phyloP scores from a whole-genome alignment of 1,284 basidiomycete genomes.

The Pseudozyma tsukubaensis region DNA sequence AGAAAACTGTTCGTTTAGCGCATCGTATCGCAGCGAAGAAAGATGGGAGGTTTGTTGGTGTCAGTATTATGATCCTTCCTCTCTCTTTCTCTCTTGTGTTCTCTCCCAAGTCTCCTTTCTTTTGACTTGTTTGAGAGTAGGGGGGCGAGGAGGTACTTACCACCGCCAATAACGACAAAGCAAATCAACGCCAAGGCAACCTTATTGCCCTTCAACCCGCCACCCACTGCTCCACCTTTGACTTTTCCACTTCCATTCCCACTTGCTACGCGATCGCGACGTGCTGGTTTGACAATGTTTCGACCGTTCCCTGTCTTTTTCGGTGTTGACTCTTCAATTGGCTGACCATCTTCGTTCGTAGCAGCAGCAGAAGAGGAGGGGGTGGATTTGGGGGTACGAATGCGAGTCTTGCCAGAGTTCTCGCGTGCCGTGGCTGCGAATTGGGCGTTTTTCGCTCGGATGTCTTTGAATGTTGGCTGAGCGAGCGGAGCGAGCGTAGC shows the following conservation, averaged over 20 bases:
- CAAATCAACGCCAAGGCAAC: conserved; percentile 29
- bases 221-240: conserved; percentile 26
- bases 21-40: too few relatives aligned
- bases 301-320: neutral
- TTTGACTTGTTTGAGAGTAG: too few relatives aligned
- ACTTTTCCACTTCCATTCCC: conserved; percentile 8
- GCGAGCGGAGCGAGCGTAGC: neutral
- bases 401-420: conserved; percentile 40
- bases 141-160: conserved; percentile 24
- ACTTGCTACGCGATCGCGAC: conserved; percentile 1
- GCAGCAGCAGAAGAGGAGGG: too few relatives aligned
- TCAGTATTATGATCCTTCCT: neutral
- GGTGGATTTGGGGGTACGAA: conserved; percentile 11
- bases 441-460: conserved; percentile 39
- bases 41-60: too few relatives aligned
- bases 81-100: neutral
- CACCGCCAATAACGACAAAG: conserved; percentile 52
- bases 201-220: conserved; percentile 15
- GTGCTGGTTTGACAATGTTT: conserved; percentile 32
- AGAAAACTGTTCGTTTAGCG: conserved; percentile 36
- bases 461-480: conserved; percentile 32
- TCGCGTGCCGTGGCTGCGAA: conserved; percentile 28
- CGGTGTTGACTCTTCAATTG: neutral
- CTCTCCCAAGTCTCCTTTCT: neutral
- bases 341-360: neutral